Percentiles rank a stretch among this genome's conserved stretches.
These are phyloP conservation scores for Malus hybrid DNA, from an alignment of 331 rosid genomes.

Conservation along the genomic window DNA sequence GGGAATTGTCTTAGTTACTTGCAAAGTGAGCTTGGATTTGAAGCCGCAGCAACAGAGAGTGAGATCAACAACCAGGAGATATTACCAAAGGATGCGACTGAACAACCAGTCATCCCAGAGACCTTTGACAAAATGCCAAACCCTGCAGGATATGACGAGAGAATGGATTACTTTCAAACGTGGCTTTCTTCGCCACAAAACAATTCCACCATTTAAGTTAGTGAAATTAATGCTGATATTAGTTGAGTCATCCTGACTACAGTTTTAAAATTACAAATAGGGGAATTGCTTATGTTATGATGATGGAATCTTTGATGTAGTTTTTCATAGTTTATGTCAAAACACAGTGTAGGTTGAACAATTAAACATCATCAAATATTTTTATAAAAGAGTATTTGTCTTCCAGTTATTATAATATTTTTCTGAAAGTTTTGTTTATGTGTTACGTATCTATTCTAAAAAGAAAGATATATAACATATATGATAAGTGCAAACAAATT, in stretches of 20 bases:
- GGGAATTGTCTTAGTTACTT: constrained; percentile 40
- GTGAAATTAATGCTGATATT: not conserved
- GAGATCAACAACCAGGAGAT: not conserved
- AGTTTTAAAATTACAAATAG: not conserved
- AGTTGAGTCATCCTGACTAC: not conserved
- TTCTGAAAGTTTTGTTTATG: not conserved
- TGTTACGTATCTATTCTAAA: not conserved
- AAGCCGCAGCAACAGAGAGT: not conserved
- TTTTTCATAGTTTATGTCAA: not conserved
- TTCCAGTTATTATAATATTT: not conserved
- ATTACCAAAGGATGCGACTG: constrained; percentile 8
- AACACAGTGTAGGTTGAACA: not conserved
- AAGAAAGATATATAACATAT: not conserved
- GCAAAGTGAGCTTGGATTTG: constrained; percentile 56
- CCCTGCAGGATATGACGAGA: constrained; percentile 18
- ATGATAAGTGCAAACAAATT: not conserved
- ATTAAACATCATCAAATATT: not conserved
- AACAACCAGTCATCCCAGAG: constrained; percentile 12
- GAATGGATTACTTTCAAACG: constrained; percentile 21
- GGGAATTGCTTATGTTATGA: not conserved
- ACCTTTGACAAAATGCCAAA: constrained; percentile 18
- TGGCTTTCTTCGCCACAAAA: constrained; percentile 31
- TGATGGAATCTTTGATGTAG: not conserved
- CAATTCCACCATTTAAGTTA: constrained; percentile 4
- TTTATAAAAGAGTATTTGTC: not conserved